These are phyloP conservation scores for Meira nashicola DNA, from an alignment of 1,284 basidiomycete genomes.

Conservation along the genomic window DNA sequence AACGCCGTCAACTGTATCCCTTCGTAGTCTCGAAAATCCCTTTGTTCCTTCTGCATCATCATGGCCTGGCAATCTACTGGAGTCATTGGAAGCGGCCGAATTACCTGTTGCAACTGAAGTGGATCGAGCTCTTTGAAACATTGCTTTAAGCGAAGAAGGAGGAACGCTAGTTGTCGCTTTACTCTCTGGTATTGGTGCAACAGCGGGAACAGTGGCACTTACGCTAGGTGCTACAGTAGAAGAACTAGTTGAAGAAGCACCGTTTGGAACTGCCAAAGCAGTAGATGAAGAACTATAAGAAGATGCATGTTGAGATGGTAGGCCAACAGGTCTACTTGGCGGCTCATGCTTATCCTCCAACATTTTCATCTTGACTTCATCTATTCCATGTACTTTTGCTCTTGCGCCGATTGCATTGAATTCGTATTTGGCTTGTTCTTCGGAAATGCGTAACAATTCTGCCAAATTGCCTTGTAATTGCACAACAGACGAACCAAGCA, in stretches of 20 bases:
- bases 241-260: constrained; percentile 19
- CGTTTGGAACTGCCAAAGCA: constrained; percentile 40
- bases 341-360: not conserved
- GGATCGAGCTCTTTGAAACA: constrained; percentile 27
- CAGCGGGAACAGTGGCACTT: not conserved
- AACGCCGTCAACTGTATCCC: not conserved
- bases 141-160: constrained; percentile 8
- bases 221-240: not conserved
- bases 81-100: constrained; percentile 13
- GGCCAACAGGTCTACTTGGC: not conserved
- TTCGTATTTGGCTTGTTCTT: constrained; percentile 29
- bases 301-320: too few relatives aligned
- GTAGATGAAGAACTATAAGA: not conserved
- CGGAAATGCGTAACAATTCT: constrained; percentile 5
- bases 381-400: constrained; percentile 29
- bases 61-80: not conserved
- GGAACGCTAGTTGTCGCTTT: not conserved
- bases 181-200: not conserved
- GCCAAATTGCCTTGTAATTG: not conserved
- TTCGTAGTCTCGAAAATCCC: too few relatives aligned
- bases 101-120: constrained; percentile 33
- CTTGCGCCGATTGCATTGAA: constrained; percentile 29
- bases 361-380: constrained; percentile 8
- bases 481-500: not conserved
- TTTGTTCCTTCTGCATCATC: constrained; percentile 10